Percentiles rank a stretch among this genome's conserved stretches.
These are phyloP conservation scores for Stephanodiscus triporus DNA, from an alignment of 108 stramenopile genomes.

Conservation along the genomic window DNA sequence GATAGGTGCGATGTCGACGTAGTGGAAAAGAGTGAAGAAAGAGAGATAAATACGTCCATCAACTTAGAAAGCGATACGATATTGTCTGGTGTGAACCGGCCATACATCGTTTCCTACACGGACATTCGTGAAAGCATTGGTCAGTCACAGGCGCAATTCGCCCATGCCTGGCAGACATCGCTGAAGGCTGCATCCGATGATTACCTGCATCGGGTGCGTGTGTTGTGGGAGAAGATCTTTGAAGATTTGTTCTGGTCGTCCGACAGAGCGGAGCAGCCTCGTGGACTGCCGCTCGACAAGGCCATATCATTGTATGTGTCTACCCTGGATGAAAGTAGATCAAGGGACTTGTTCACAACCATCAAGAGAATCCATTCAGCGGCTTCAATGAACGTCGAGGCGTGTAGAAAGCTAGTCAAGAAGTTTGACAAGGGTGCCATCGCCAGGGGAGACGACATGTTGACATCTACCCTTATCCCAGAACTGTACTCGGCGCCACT, in stretches of 20 bases:
- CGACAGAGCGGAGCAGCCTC: slow-evolving; percentile 15
- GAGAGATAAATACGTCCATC: too few species aligned
- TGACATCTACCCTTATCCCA: slow-evolving; percentile 57
- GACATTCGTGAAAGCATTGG: slow-evolving; percentile 50
- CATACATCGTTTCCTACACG: slow-evolving; percentile 53
- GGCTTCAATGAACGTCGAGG: slow-evolving; percentile 67
- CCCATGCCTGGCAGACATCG: slow-evolving; percentile 19
- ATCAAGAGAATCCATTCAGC: slow-evolving; percentile 53
- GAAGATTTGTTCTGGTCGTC: slow-evolving; percentile 32
- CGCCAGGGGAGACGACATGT: slow-evolving; percentile 43
- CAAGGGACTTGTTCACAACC: slow-evolving; percentile 44
- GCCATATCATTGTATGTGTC: slow-evolving; percentile 37
- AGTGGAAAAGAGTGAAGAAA: too few species aligned
- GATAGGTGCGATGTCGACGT: too few species aligned
- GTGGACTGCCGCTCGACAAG: slow-evolving; percentile 34
- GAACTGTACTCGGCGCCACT: slow-evolving; percentile 62
- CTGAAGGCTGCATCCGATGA: slow-evolving; percentile 42
- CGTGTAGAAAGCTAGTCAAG: slow-evolving; percentile 74
- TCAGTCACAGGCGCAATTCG: slow-evolving; percentile 34
- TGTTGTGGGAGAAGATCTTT: slow-evolving; percentile 45
- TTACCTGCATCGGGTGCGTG: slow-evolving; percentile 26
- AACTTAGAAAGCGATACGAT: too few species aligned
- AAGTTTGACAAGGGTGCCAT: slow-evolving; percentile 69
- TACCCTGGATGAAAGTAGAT: slow-evolving; percentile 34
- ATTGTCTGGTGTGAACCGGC: neutral